Evolutionary conservation across 2,329 filamentous ascomycete species (phyloP), one percentile per base, ranked within the genome.

Genomic region (Diaporthe capsici): DNA sequence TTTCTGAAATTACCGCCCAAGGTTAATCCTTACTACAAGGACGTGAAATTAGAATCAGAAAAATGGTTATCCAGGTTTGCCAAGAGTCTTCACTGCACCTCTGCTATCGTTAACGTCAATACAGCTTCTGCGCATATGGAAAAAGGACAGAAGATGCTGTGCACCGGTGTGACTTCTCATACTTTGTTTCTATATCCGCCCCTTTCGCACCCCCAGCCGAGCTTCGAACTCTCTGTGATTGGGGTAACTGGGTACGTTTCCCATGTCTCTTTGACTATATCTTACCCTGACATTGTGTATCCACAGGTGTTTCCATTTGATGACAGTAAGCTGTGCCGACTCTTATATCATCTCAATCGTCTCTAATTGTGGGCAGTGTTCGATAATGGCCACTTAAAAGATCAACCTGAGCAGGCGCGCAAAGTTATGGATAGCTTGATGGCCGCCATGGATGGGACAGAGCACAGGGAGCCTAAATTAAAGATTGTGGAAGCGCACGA

Each of bases 11-110:
- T 13, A 42, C 37, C 22, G 17, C 58, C 22, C 37, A 42, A 20
- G 9, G 28, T 61, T 1, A 61, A 61, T 61, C 22, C 37, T 39
- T 22, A 61, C n/a, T 42, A 61, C 58, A 28, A 25, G 58, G n/a
- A 37, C 7, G n/a, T 61, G 37, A 61, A 28, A 42, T 34, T 61
- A 25, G 37, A 61, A 34, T 61, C 58, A 61, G 58, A 61, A 61
- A 5, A 25, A 25, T 42, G 58, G 34, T 39, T 42, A 25, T 39
- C 58, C n/a, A 34, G 58, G 58, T 61, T 61, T 17, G 58, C 9
- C 7, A 42, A 25, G 22, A 17, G 20, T 39, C n/a, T 42, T 28
- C 37, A 9, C 39, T 22, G 7, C 5, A 34, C 31, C 34, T 3
- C 5, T 61, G 37, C n/a, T 28, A 28, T 28, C 8, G 13, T 61